Evolutionary conservation across 208 protist genomes (phyloP).

Genomic region (Leishmania aethiopica): DNA sequence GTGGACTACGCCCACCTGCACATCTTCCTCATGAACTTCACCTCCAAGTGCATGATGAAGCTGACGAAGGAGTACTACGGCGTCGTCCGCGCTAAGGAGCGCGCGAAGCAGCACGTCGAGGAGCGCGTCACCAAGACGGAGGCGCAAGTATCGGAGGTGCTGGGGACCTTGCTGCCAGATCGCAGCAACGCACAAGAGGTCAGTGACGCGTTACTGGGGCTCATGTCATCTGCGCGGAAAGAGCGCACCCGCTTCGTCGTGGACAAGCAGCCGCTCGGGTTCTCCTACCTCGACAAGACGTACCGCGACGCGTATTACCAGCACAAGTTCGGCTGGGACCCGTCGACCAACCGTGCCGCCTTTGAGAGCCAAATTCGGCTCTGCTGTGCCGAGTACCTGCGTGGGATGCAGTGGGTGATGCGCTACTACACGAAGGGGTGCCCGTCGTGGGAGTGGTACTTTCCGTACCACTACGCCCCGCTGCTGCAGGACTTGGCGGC

Average conservation of each 20-base stretch:
- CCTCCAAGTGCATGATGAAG: slow-evolving; percentile 43
- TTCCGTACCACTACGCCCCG: slow-evolving; percentile 99
- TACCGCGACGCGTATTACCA: slow-evolving; percentile 85
- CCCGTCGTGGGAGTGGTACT: slow-evolving; percentile 99
- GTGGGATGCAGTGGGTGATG: slow-evolving; percentile 99
- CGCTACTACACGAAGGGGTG: slow-evolving; percentile 99
- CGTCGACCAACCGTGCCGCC: slow-evolving; percentile 27
- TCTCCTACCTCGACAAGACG: slow-evolving; percentile 77
- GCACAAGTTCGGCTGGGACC: slow-evolving; percentile 84
- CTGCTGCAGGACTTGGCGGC: slow-evolving; percentile 91
- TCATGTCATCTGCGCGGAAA: slow-evolving; percentile 55
- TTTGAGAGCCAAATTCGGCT: slow-evolving; percentile 70
- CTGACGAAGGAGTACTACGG: slow-evolving; percentile 73
- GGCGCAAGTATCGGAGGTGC: slow-evolving; percentile 35
- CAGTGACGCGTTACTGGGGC: slow-evolving; percentile 51
- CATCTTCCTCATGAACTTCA: slow-evolving; percentile 72
- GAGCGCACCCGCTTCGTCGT: slow-evolving; percentile 70
- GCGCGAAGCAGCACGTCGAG: slow-evolving; percentile 78
- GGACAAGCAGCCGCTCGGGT: slow-evolving; percentile 67
- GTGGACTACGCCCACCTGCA: slow-evolving; percentile 70
- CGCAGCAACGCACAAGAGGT: slow-evolving; percentile 60
- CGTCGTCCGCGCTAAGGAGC: slow-evolving; percentile 57
- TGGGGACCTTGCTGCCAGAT: slow-evolving; percentile 28
- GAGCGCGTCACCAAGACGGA: slow-evolving; percentile 62
- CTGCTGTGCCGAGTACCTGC: slow-evolving; percentile 93